phyloP scores from a whole-genome alignment of 306 rosid genomes.

The Cucumis melo region DNA sequence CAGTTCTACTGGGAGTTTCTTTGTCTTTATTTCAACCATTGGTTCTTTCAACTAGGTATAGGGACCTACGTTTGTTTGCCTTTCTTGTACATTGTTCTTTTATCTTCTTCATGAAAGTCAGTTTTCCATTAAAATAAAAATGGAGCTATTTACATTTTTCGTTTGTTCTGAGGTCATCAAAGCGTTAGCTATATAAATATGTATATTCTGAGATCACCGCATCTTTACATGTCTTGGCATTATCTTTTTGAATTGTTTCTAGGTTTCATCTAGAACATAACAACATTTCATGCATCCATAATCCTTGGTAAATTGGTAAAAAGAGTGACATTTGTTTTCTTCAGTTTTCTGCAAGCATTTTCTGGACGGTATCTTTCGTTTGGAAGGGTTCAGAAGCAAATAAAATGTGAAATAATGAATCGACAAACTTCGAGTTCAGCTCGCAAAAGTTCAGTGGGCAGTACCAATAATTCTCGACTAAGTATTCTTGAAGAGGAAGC shows the following conservation, averaged over 20 bases:
- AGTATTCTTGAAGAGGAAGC: constrained; percentile 1
- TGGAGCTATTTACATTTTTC: neutral
- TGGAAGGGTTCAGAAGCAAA: constrained; percentile 71
- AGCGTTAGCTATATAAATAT: neutral
- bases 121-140: neutral
- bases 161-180: neutral
- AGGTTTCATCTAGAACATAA: neutral
- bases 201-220: neutral
- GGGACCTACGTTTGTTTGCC: neutral
- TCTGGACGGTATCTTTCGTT: constrained; percentile 35
- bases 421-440: constrained; percentile 18
- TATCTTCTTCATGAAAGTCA: neutral
- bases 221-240: neutral
- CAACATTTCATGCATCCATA: neutral
- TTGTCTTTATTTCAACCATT: neutral
- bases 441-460: constrained; percentile 7
- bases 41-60: neutral
- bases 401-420: constrained; percentile 53
- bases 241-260: neutral
- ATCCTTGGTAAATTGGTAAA: neutral
- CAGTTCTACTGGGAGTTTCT: neutral
- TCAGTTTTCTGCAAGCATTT: constrained; percentile 54
- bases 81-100: neutral
- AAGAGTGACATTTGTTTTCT: constrained; percentile 9
- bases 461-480: neutral